Evolutionary conservation across 108 stramenopile genomes (phyloP).

Genomic region (Pseudonitzschia delicatissima): DNA sequence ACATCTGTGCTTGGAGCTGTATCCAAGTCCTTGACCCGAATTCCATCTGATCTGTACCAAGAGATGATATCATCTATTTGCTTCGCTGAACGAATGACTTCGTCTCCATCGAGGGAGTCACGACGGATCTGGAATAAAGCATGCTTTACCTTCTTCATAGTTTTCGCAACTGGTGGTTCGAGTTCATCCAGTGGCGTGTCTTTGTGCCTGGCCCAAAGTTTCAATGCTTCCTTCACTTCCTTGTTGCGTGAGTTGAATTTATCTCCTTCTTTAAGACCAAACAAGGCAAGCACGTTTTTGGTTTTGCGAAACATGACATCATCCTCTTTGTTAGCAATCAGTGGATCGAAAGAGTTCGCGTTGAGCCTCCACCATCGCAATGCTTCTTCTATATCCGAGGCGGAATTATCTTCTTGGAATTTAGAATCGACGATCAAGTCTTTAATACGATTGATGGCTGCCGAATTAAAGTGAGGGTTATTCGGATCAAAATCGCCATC

Average conservation of each 20-base stretch:
- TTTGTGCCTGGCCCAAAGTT: slow-evolving; percentile 31
- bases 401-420: slow-evolving; percentile 31
- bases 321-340: slow-evolving; percentile 23
- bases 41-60: slow-evolving; percentile 35
- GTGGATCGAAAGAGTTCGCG: slow-evolving; percentile 30
- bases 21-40: slow-evolving; percentile 19
- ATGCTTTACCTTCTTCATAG: slow-evolving; percentile 38
- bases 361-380: slow-evolving; percentile 38
- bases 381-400: slow-evolving; percentile 40
- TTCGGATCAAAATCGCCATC: slow-evolving; percentile 26
- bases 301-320: slow-evolving; percentile 22
- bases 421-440: slow-evolving; percentile 32
- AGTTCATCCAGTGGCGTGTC: slow-evolving; percentile 22
- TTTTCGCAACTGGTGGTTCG: slow-evolving; percentile 6
- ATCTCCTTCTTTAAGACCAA: slow-evolving; percentile 31
- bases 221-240: slow-evolving; percentile 28
- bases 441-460: slow-evolving; percentile 26
- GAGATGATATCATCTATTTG: slow-evolving; percentile 28
- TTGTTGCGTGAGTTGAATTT: slow-evolving; percentile 22
- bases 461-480: slow-evolving; percentile 24
- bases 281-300: slow-evolving; percentile 23
- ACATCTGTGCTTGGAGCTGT: not conserved
- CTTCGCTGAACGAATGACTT: slow-evolving; percentile 12
- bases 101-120: slow-evolving; percentile 11
- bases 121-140: slow-evolving; percentile 30